Evolutionary conservation across 352 stramenopile species (phyloP).

Genomic region (Globisporangium acanthophoron): DNA sequence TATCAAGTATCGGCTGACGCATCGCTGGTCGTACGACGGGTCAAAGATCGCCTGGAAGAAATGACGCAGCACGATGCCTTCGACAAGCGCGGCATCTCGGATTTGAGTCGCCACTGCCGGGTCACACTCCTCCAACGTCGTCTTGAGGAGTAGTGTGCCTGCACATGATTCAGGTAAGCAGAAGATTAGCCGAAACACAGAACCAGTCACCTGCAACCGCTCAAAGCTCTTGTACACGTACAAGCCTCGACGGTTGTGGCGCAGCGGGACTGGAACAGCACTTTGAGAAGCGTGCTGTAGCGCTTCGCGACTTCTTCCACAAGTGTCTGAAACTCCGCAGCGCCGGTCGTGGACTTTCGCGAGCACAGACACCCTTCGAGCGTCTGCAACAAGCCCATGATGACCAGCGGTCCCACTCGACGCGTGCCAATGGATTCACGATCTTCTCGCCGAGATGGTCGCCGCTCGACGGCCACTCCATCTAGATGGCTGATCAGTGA

Average conservation of each 20-base stretch:
- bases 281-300: slow-evolving; percentile 78
- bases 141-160: slow-evolving; percentile 90
- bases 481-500: slow-evolving; percentile 60
- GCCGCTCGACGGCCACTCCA: slow-evolving; percentile 40
- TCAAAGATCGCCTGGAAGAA: slow-evolving; percentile 93
- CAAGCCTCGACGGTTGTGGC: slow-evolving; percentile 81
- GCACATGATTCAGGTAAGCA: slow-evolving; percentile 21
- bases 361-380: slow-evolving; percentile 90
- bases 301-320: slow-evolving; percentile 67
- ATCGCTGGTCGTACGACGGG: slow-evolving; percentile 88
- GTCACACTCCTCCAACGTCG: slow-evolving; percentile 86
- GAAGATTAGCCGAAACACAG: neutral
- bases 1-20: slow-evolving; percentile 92
- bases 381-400: slow-evolving; percentile 90
- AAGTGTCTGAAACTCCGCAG: slow-evolving; percentile 58
- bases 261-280: slow-evolving; percentile 87
- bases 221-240: slow-evolving; percentile 20
- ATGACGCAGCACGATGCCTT: slow-evolving; percentile 91
- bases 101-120: slow-evolving; percentile 78
- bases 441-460: slow-evolving; percentile 9
- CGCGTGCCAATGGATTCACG: slow-evolving; percentile 7
- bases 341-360: slow-evolving; percentile 76
- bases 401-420: slow-evolving; percentile 68
- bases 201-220: neutral
- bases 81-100: slow-evolving; percentile 88